Conservation (phyloP, 371 early-diverging fungal genomes). For the Syncephalastrum racemosum region DNA sequence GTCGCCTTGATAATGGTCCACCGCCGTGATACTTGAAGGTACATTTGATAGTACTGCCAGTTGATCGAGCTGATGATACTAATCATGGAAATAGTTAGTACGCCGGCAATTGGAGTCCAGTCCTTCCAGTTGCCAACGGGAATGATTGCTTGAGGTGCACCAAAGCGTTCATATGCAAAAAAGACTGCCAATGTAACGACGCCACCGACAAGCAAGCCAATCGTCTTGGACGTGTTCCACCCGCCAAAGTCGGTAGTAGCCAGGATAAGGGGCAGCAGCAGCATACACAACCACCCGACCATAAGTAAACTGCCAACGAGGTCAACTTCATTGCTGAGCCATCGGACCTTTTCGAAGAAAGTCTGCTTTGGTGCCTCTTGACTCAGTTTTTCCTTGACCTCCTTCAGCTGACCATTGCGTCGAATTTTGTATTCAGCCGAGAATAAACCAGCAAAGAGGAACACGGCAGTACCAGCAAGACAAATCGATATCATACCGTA, state of each 20-base stretch:
- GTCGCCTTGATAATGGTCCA: slow-evolving; percentile 21
- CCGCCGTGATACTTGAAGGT: slow-evolving; percentile 41
- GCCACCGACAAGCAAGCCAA: slow-evolving; percentile 34
- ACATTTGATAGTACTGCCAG: slow-evolving; percentile 38
- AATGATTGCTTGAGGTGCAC: slow-evolving; percentile 35
- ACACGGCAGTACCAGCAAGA: slow-evolving; percentile 27
- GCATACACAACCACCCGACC: slow-evolving; percentile 32
- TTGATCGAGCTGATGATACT: slow-evolving; percentile 39
- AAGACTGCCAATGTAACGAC: slow-evolving; percentile 24
- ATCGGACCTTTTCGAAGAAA: slow-evolving; percentile 8
- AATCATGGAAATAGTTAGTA: slow-evolving; percentile 34
- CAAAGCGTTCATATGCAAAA: slow-evolving; percentile 36
- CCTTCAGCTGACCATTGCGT: slow-evolving; percentile 6
- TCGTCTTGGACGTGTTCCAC: slow-evolving; percentile 29
- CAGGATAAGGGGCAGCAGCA: slow-evolving; percentile 43
- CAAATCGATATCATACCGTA: slow-evolving; percentile 23
- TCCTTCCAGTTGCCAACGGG: slow-evolving; percentile 42
- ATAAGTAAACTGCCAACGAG: slow-evolving; percentile 41
- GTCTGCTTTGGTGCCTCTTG: slow-evolving; percentile 4
- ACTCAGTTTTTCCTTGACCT: not conserved
- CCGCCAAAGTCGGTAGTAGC: slow-evolving; percentile 37
- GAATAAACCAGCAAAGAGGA: slow-evolving; percentile 31
- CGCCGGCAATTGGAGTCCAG: slow-evolving; percentile 37
- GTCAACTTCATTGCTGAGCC: slow-evolving; percentile 41
- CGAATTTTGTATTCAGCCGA: slow-evolving; percentile 23